Evolutionary conservation across 108 stramenopile species (phyloP).

Genomic region (Conticribra weissflogii): DNA sequence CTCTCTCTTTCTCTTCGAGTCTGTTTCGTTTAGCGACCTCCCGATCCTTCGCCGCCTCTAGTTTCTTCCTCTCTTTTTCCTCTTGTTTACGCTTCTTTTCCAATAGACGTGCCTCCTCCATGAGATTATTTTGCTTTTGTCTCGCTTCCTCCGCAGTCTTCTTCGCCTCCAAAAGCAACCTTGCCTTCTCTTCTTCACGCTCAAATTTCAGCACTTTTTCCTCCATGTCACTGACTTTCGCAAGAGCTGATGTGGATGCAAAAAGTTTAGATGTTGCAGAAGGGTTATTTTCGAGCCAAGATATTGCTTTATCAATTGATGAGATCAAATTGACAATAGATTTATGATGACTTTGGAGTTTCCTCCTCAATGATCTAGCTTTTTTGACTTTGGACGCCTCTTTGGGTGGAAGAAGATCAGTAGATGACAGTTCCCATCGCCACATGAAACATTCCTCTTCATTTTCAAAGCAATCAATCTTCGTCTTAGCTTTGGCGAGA

Average conservation of each 20-base stretch:
- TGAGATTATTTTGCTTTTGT: conserved; percentile 25
- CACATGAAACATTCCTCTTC: conserved; percentile 56
- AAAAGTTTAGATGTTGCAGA: conserved; percentile 8
- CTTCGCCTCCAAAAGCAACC: conserved; percentile 52
- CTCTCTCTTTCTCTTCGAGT: conserved; percentile 52
- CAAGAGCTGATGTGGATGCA: conserved; percentile 25
- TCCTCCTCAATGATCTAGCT: conserved; percentile 63
- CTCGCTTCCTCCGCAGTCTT: conserved; percentile 43
- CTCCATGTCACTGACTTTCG: conserved; percentile 70
- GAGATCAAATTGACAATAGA: conserved; percentile 59
- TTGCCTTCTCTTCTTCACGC: conserved; percentile 73
- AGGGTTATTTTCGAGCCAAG: conserved; percentile 30
- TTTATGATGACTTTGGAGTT: conserved; percentile 53
- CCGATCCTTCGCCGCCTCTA: conserved; percentile 43
- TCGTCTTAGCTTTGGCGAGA: conserved; percentile 17
- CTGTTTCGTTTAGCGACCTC: conserved; percentile 40
- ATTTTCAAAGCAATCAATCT: conserved; percentile 51
- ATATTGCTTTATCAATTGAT: conserved; percentile 52
- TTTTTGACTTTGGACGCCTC: conserved; percentile 56
- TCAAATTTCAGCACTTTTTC: conserved; percentile 83
- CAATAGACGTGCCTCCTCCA: conserved; percentile 24
- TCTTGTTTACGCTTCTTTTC: conserved; percentile 57
- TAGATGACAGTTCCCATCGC: conserved; percentile 78
- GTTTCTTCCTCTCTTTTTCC: conserved; percentile 43
- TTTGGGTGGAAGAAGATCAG: conserved; percentile 59